Evolutionary conservation across 1,284 basidiomycete genomes (phyloP).

Genomic region (Bjerkandera adusta): DNA sequence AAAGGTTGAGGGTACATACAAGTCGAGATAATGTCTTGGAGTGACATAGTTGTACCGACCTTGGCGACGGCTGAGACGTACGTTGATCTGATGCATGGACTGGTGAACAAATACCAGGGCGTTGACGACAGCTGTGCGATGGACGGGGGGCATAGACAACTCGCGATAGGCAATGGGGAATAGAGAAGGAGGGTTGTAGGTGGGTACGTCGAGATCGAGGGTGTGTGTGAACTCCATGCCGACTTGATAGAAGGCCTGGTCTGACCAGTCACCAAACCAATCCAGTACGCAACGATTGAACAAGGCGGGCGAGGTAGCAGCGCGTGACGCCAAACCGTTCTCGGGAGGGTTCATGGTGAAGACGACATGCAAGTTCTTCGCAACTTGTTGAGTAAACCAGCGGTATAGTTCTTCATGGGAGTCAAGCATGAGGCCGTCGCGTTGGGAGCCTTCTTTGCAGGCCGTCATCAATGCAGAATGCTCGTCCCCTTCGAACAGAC

Average conservation of each 20-base stretch:
- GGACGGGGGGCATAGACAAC: slow-evolving; percentile 76
- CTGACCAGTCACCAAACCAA: slow-evolving; percentile 99
- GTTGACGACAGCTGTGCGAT: slow-evolving; percentile 90
- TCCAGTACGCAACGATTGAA: slow-evolving; percentile 98
- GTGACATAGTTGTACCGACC: slow-evolving; percentile 97
- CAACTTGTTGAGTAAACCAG: slow-evolving; percentile 97
- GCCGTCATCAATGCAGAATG: slow-evolving; percentile 96
- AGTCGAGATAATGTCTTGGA: slow-evolving; percentile 96
- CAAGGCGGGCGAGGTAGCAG: slow-evolving; percentile 94
- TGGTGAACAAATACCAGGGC: slow-evolving; percentile 93
- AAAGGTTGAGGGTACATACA: slow-evolving; percentile 65
- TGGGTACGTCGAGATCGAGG: slow-evolving; percentile 84
- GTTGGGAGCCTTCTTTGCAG: slow-evolving; percentile 97
- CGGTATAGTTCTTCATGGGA: slow-evolving; percentile 95
- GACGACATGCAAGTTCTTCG: slow-evolving; percentile 94
- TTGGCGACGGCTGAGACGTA: slow-evolving; percentile 86
- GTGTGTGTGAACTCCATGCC: slow-evolving; percentile 93
- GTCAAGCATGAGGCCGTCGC: slow-evolving; percentile 97
- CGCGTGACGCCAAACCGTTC: slow-evolving; percentile 91
- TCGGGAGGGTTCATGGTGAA: slow-evolving; percentile 99
- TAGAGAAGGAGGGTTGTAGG: slow-evolving; percentile 72
- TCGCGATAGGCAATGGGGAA: slow-evolving; percentile 91
- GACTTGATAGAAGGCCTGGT: slow-evolving; percentile 96
- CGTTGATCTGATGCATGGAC: slow-evolving; percentile 88
- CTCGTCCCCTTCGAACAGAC: slow-evolving; percentile 98